These are phyloP conservation scores for Tolypocladium tropicale DNA, from an alignment of 2,329 filamentous ascomycete genomes.

Conservation along the genomic window DNA sequence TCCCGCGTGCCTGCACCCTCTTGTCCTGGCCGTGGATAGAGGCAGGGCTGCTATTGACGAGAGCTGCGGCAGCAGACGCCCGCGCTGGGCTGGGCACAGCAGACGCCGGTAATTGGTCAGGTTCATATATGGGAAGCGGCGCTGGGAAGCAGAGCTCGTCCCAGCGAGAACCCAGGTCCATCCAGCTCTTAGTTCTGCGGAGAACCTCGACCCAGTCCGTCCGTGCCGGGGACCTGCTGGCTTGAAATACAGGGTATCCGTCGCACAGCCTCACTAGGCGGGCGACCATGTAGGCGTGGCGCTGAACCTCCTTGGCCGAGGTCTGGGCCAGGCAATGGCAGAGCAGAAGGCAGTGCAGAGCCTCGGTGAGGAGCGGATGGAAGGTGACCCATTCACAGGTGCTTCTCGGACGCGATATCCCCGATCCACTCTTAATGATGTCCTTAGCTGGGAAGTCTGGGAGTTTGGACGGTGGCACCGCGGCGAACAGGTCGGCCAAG, in stretches of 20 bases:
- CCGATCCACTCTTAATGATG: conserved; percentile 11
- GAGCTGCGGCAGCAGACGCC: conserved; percentile 10
- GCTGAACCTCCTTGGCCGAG: conserved; percentile 63
- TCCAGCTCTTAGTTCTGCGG: conserved; percentile 57
- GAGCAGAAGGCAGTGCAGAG: conserved; percentile 67
- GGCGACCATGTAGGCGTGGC: conserved; percentile 74
- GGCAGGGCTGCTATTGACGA: conserved; percentile 4
- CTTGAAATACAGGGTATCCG: conserved; percentile 72
- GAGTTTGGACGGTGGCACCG: conserved; percentile 54
- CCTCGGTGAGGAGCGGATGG: conserved; percentile 70
- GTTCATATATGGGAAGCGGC: conserved; percentile 31
- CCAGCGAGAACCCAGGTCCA: conserved; percentile 56
- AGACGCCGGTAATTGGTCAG: neutral
- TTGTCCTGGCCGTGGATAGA: neutral
- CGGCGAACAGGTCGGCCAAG: conserved; percentile 57
- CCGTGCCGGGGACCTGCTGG: conserved; percentile 58
- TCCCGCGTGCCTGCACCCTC: neutral
- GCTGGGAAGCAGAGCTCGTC: conserved; percentile 57
- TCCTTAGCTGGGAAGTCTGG: conserved; percentile 53
- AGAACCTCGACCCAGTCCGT: conserved; percentile 75
- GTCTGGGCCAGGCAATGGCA: conserved; percentile 75
- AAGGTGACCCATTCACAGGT: conserved; percentile 46
- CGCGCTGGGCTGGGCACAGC: conserved; percentile 9
- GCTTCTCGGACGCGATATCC: conserved; percentile 13
- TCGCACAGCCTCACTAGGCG: conserved; percentile 64